Base-by-base conservation (phyloP, 176 grass and related monocot species). In the Areca catechu region DNA sequence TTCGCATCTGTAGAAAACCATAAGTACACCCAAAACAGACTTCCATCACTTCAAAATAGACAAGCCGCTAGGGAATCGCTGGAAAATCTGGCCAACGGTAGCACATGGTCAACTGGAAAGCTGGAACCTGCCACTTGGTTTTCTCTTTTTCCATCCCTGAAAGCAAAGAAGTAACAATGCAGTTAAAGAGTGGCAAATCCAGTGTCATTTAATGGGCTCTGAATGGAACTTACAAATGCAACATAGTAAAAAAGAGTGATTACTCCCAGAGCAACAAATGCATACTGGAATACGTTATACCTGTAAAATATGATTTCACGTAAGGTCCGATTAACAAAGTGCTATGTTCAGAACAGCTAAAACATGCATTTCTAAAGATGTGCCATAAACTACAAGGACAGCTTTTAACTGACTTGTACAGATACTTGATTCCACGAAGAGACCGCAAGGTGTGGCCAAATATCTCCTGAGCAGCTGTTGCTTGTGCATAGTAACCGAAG, bases 281-380 rank as follows among this genome's bases (percentile, higher is more conserved):
- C 93, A 57, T 98, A 98, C 61, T 98, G 93, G 74, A 98, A 98
- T 51, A 98, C 81, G 59, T 92, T 98, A 71, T 98, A 92, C 75
- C 93, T 98, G 83, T 52, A 73, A 67, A 5, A 75, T 3, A 37
- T 17, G 65, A 21, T 63, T n/a, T 27, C 61, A 71, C 21, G 15
- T 30, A 19, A 50, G 63, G 6, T 24, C 6, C n/a, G 7, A 30
- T 30, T 30, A 30, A 30, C 4, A 5, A 30, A 30, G 28, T 30
- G 7, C 28, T 12, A 43, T 43, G 34, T 43, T 43, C 34, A 43
- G 34, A 43, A 43, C 34, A 43, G 34, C 10, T 43, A 12, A 25
- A 43, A 43, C 10, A 37, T 37, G 34, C 2, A 12, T 37, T 37
- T 43, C 34, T 43, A 43, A 43, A 12, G 34, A 43, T 2, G 34